Evolutionary conservation across 2,329 filamentous ascomycete genomes (phyloP).

Genomic region (Ascochyta clinopodiicola): DNA sequence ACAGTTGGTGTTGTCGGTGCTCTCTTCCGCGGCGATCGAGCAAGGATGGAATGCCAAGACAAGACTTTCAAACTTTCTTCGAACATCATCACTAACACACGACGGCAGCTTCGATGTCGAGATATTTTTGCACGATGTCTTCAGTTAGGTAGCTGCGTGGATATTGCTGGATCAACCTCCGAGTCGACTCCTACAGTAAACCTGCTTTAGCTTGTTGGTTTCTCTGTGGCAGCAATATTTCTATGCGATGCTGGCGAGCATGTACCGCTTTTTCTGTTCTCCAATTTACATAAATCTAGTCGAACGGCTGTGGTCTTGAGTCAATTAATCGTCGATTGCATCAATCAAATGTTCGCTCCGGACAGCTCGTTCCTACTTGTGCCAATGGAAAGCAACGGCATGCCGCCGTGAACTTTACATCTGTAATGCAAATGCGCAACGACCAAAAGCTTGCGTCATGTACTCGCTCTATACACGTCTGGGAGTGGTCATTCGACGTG

Average conservation of each 20-base stretch:
- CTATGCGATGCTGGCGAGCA: too few relatives aligned
- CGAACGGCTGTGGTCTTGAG: too few relatives aligned
- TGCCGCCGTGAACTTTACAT: neutral
- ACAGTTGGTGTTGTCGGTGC: slow-evolving; percentile 9
- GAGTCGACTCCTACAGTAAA: too few relatives aligned
- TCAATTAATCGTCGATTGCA: too few relatives aligned
- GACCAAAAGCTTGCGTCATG: neutral
- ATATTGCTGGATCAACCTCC: too few relatives aligned
- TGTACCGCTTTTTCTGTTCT: too few relatives aligned
- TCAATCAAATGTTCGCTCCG: neutral
- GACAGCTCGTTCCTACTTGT: neutral
- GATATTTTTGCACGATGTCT: too few relatives aligned
- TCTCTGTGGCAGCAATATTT: too few relatives aligned
- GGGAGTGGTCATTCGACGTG: neutral
- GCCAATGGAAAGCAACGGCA: neutral
- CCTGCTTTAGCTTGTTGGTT: too few relatives aligned
- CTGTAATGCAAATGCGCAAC: neutral
- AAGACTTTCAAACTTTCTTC: neutral
- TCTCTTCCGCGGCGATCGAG: slow-evolving; percentile 16
- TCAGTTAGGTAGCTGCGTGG: too few relatives aligned
- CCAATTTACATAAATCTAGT: too few relatives aligned
- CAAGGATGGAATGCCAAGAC: slow-evolving; percentile 6
- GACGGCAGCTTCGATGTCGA: neutral
- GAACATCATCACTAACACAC: neutral
- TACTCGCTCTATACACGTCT: neutral